Base-by-base conservation (phyloP, 1,284 basidiomycete genomes). In the Cutaneotrichosporon spelunceum region DNA sequence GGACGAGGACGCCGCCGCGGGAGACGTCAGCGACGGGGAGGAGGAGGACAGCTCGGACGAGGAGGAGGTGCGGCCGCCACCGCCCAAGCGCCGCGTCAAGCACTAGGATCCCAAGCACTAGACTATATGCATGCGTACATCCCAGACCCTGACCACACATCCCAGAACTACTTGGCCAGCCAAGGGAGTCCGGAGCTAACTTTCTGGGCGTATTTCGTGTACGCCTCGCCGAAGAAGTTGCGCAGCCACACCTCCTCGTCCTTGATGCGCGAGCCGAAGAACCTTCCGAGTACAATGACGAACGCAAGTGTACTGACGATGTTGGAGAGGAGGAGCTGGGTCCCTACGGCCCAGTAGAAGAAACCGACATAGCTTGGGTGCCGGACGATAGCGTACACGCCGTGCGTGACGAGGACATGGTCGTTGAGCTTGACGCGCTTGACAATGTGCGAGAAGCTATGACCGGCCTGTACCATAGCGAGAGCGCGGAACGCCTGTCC, bases 331-430 rank as follows among this genome's bases (percentile, higher is more conserved):
- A 93, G 84, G n/a, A 99, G 78, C 74, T 99, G 94, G 0, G 94
- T 97, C 1, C 92, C 92, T 33, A 99, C 71, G 0, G 93, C 94
- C 95, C 95, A 99, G 78, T 95, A 98, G 79, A 90, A 96, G 82
- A 99, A 99, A 3, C 95, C 96, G 0, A 91, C 86, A 71, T 99
- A 99, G 0, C 93, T 96, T 10, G 96, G 96, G 77, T 99, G 96
- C 5, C 96, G 87, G 62, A 88, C 89, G 84, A 86, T 91, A 26
- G 91, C 10, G 68, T 96, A 96, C 59, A 97, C 83, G 19, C 93
- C 93, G 64, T 86, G 82, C 1, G 89, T 93, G 26, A 97, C 90
- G 8, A 97, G 83, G n/a, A 77, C 79, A 78, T 97, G 93, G 21
- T 82, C 82, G 21, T 85, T 81, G 39, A 84, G 83, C 75, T 93